Evolutionary conservation across 2,329 filamentous ascomycete species (phyloP).

Genomic region (Pestalotiopsis sp.): DNA sequence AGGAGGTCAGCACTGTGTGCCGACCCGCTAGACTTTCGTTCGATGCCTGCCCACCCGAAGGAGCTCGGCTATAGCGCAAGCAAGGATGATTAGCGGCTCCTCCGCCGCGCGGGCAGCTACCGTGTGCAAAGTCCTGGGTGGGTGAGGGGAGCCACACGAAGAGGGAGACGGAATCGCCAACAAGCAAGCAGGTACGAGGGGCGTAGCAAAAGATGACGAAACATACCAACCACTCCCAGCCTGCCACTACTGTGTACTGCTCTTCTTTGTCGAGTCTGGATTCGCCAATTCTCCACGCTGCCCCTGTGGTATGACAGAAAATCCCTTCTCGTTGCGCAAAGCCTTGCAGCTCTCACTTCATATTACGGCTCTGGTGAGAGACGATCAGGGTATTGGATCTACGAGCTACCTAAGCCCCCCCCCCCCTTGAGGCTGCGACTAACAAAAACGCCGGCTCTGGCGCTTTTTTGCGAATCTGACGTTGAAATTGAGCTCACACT

Average conservation of each 20-base stretch:
- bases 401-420: no score
- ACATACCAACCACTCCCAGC: background rate
- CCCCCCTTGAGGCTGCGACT: background rate
- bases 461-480: background rate
- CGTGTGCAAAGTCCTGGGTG: background rate
- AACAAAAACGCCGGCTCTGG: background rate
- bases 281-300: background rate
- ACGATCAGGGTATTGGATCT: background rate
- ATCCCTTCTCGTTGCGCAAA: background rate
- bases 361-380: background rate
- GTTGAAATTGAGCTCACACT: slow-evolving; percentile 7
- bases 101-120: background rate
- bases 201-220: background rate
- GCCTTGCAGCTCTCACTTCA: background rate
- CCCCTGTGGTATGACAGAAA: background rate
- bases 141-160: background rate
- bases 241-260: background rate
- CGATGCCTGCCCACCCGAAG: background rate
- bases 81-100: background rate
- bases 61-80: background rate
- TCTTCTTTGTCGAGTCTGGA: background rate
- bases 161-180: background rate
- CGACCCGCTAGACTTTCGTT: background rate
- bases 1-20: background rate
- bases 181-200: background rate